Conservation (phyloP, 2,329 filamentous ascomycete genomes). For the Penicillium sp. region DNA sequence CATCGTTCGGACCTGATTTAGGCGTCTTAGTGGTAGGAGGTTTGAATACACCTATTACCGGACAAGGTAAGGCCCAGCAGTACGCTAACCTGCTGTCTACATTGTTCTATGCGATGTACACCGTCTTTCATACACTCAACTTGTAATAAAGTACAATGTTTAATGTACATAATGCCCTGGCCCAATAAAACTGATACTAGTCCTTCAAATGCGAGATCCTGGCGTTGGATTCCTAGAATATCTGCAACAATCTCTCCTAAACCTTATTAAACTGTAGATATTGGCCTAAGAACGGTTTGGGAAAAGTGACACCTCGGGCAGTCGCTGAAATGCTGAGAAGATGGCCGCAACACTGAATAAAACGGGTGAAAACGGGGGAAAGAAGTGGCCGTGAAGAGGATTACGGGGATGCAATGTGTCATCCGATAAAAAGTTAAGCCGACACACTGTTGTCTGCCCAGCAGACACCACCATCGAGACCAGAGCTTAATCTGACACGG, state of each 20-base stretch:
- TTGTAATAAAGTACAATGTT: neutral
- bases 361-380: neutral
- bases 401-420: neutral
- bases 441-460: slow-evolving; percentile 25
- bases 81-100: neutral
- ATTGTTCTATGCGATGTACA: neutral
- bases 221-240: slow-evolving; percentile 3
- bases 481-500: slow-evolving; percentile 20
- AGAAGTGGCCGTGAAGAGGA: neutral
- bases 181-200: neutral
- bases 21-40: neutral
- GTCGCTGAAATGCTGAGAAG: neutral
- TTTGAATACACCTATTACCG: neutral
- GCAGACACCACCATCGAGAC: slow-evolving; percentile 19
- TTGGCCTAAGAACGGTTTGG: slow-evolving; percentile 7
- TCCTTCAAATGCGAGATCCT: slow-evolving; percentile 2
- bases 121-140: neutral
- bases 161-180: neutral
- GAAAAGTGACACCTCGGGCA: neutral
- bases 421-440: slow-evolving; percentile 10
- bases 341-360: neutral
- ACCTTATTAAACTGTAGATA: slow-evolving; percentile 2
- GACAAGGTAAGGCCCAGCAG: neutral
- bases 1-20: neutral
- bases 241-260: slow-evolving; percentile 7